Evolutionary conservation across 2,329 filamentous ascomycete genomes (phyloP).

Genomic region (Hymenoscyphus repandus): DNA sequence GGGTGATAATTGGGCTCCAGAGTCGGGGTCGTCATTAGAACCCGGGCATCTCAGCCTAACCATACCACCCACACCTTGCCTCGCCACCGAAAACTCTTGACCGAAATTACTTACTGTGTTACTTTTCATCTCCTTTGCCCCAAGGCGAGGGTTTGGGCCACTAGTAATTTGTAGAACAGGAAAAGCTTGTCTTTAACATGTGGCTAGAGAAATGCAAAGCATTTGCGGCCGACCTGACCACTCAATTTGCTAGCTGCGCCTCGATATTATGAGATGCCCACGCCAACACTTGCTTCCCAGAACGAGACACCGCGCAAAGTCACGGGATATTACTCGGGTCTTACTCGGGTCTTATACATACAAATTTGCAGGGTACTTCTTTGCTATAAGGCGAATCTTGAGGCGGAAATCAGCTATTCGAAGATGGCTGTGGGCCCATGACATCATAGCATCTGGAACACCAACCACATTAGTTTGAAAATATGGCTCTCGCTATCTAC

Average conservation of each 20-base stretch:
- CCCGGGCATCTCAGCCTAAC: no score
- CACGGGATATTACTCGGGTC: background rate
- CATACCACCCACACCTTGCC: no score
- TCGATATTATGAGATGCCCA: background rate
- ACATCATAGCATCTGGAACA: no score
- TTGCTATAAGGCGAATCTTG: no score
- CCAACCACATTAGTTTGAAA: no score
- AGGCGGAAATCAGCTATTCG: no score
- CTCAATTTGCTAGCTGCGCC: background rate
- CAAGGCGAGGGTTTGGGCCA: background rate
- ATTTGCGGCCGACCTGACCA: background rate
- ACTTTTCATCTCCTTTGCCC: background rate
- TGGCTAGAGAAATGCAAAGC: background rate
- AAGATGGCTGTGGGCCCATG: no score
- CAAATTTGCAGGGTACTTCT: no score
- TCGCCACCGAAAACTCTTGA: background rate
- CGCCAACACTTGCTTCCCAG: background rate
- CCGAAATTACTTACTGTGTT: background rate
- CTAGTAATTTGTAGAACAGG: background rate
- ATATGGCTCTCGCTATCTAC: no score
- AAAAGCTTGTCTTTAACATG: background rate
- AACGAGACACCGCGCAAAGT: slow-evolving; percentile 1
- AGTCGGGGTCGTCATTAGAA: no score
- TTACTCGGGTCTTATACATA: no score
- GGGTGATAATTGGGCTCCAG: no score